A percentile compares a stretch with the other conserved stretches of the same genome.
phyloP scores from a whole-genome alignment of 345 rosid species.

The Carallia brachiata region DNA sequence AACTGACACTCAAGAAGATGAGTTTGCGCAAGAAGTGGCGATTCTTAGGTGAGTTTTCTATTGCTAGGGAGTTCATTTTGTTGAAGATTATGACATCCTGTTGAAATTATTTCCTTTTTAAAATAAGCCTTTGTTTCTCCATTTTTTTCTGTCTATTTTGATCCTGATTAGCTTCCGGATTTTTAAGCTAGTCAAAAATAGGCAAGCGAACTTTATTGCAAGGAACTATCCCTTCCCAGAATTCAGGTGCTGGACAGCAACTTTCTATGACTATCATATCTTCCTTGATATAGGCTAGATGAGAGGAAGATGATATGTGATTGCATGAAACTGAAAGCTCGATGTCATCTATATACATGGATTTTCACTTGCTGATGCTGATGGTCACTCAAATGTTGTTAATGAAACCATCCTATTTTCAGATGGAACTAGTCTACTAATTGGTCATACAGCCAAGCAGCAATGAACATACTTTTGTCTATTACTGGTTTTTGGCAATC shows the following conservation, averaged over 20 bases:
- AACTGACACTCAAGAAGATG: slow-evolving; percentile 47
- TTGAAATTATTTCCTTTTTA: neutral
- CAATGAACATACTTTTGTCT: neutral
- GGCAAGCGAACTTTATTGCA: neutral
- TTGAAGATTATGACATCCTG: neutral
- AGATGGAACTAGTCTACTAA: neutral
- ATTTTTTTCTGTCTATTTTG: neutral
- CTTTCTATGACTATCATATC: neutral
- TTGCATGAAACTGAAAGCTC: neutral
- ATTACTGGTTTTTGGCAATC: neutral
- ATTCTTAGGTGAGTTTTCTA: slow-evolving; percentile 49
- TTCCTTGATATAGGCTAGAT: neutral
- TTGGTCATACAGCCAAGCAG: neutral
- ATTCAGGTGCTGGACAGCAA: slow-evolving; percentile 3
- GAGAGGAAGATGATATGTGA: neutral
- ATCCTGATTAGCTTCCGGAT: neutral
- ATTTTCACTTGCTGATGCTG: neutral
- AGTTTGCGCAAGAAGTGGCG: slow-evolving; percentile 69
- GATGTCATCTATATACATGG: neutral
- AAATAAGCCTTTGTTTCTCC: neutral
- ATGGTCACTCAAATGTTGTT: neutral
- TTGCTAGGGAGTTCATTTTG: no score
- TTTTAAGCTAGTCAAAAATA: neutral
- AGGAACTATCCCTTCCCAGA: neutral
- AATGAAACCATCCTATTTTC: neutral